Evolutionary conservation across 495 filamentous ascomycete species (phyloP), one percentile per base, ranked within the genome.

Genomic region (Aeminium ludgeri): DNA sequence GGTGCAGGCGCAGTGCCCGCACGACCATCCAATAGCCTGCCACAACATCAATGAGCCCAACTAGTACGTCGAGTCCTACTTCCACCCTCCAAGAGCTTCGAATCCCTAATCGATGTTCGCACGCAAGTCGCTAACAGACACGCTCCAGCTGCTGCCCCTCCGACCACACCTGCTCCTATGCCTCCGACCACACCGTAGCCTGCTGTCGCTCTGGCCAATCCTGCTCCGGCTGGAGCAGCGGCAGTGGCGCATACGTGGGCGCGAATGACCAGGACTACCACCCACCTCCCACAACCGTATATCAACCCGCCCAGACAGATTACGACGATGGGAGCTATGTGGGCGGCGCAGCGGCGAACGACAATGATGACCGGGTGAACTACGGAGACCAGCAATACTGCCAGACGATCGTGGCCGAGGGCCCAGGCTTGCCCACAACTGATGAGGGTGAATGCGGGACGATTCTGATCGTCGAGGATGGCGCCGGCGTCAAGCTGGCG

Each of bases 201-300:
- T 62, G 59, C 45, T 62, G 59, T 45, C 59, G 55, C 3, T 17
- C 30, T n/a, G 55, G 57, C 20, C 41, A 35, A 20, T 37, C 43
- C 19, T 62, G 57, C 41, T 36, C 36, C 30, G 59, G 55, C 23
- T 45, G 20, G 34, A 33, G 32, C 25, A 27, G 29, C 38, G 38
- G 40, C 7, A 38, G n/a, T 34, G 45, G 20, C 29, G 30, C 27
- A 32, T 25, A 25, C 23, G 23, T 25, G 23, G 23, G 23, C 23
- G 23, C 23, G 23, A 25, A 25, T 8, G 23, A 25, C 8, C 23
- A 25, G 23, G 8, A 25, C 23, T 45, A 45, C 29, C 19, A 37
- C 11, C 39, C 17, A 10, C 31, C 20, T 30, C 34, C 41, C 11
- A 36, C 45, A 10, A 43, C 40, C 15, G 32, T 29, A 5, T 43